Evolutionary conservation across 108 stramenopile genomes (phyloP), one percentile per base, ranked within the genome.

Genomic region (Cylindrotheca closterium): DNA sequence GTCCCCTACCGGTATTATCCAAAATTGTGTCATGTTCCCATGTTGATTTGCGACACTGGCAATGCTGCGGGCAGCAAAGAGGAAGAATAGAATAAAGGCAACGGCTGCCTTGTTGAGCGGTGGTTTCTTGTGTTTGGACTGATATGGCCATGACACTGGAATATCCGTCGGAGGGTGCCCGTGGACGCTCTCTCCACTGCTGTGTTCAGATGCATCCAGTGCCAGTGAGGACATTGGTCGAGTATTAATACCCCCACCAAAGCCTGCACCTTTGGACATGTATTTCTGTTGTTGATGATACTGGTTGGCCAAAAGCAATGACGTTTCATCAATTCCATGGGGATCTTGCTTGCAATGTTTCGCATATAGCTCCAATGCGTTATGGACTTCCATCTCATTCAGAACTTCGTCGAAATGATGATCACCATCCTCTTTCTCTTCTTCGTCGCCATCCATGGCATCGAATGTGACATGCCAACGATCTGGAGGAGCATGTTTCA

Each of bases 401-500:
- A 21, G 12, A 52, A 24, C 51, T 10, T 52, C 51, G 21, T 52
- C 51, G 12, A 24, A 12, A 0, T 52, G 18, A 52, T 52, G 18
- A 25, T 52, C 51, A 47, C n/a, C 1, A 0, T 47, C 1, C 12
- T 2, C 51, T 10, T 24, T 19, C 23, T 12, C 10, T n/a, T 19
- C 51, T 10, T 52, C 51, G 21, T 52, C 51, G 12, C 10, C 51
- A 0, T 52, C 51, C 12, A n/a, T 19, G 21, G 15, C 51, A 52
- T 24, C 51, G 51, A n/a, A 42, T 42, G 37, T 42, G 15, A 42
- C 37, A 42, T 15, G 37, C 37, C 37, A 42, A 42, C 37, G 37
- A n/a, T n/a, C n/a, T n/a, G n/a, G n/a, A n/a, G n/a, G n/a, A n/a
- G n/a, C n/a, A n/a, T n/a, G n/a, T n/a, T n/a, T n/a, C n/a, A n/a